phyloP scores from a whole-genome alignment of 306 rosid genomes.

The Pachyrhizus erosus region DNA sequence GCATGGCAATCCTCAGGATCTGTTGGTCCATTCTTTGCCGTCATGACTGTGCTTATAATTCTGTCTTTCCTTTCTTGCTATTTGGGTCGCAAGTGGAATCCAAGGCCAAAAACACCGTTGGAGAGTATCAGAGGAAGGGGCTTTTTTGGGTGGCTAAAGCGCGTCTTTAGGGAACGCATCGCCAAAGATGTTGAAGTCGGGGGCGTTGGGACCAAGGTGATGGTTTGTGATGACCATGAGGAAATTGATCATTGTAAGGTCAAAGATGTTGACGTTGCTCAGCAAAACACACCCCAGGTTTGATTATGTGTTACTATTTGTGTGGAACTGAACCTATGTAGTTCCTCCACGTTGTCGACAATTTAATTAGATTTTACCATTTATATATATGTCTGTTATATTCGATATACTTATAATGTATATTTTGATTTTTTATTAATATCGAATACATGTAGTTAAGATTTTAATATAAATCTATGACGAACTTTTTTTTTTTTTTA shows the following conservation, averaged over 20 bases:
- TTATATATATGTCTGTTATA: too few relatives aligned
- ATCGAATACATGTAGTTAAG: too few relatives aligned
- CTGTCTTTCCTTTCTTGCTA: constrained; percentile 67
- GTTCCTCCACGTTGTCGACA: neutral
- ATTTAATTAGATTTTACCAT: neutral
- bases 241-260: constrained; percentile 9
- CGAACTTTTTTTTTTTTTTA: neutral
- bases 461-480: neutral
- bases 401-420: too few relatives aligned
- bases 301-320: neutral
- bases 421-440: too few relatives aligned
- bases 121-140: constrained; percentile 51
- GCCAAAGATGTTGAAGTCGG: constrained; percentile 24
- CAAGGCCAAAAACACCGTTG: constrained; percentile 49
- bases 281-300: neutral
- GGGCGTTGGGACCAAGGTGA: constrained; percentile 49
- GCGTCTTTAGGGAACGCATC: constrained; percentile 37
- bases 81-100: constrained; percentile 53
- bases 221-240: constrained; percentile 44
- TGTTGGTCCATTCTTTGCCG: constrained; percentile 73
- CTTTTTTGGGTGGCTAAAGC: constrained; percentile 58
- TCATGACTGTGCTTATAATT: constrained; percentile 60
- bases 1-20: constrained; percentile 63
- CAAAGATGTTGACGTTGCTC: constrained; percentile 45
- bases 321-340: neutral